Conservation (phyloP, 2,329 filamentous ascomycete species). For the Calycina herbarum region DNA sequence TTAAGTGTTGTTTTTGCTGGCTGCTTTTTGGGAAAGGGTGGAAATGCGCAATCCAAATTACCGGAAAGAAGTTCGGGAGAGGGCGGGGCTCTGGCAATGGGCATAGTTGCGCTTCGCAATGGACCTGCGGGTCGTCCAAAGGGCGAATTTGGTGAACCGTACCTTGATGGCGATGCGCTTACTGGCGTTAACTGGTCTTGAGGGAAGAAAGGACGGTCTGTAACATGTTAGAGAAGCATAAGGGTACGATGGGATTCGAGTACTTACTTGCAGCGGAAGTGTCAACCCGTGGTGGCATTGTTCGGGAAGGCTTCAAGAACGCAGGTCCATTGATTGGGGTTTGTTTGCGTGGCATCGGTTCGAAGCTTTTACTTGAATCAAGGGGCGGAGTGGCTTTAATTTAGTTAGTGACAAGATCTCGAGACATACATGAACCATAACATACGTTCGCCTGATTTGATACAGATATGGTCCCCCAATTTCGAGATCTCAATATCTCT, state of each 20-base stretch:
- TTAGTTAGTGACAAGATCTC: conserved; percentile 16
- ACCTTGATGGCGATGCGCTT: conserved; percentile 60
- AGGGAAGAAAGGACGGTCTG: conserved; percentile 56
- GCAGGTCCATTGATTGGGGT: conserved; percentile 28
- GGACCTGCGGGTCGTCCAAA: conserved; percentile 30
- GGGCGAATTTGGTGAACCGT: conserved; percentile 53
- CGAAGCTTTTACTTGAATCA: conserved; percentile 30
- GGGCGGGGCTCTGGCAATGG: conserved; percentile 40
- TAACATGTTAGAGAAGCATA: conserved; percentile 38
- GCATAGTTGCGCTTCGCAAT: conserved; percentile 41
- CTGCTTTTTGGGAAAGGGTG: conserved; percentile 48
- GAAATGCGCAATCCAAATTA: conserved; percentile 53
- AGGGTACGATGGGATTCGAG: not conserved
- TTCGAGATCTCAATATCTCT: conserved; percentile 77
- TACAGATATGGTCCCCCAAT: conserved; percentile 84
- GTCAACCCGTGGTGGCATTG: conserved; percentile 50
- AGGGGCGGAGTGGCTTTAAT: conserved; percentile 34
- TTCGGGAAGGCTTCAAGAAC: conserved; percentile 42
- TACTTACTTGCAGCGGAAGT: conserved; percentile 54
- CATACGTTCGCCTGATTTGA: conserved; percentile 49
- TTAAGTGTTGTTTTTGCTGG: conserved; percentile 16
- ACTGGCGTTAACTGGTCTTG: conserved; percentile 60
- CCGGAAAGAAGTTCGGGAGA: conserved; percentile 46
- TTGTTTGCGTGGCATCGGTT: conserved; percentile 28
- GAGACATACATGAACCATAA: conserved; percentile 3